These are phyloP conservation scores for Neoboletus magnificus DNA, from an alignment of 768 basidiomycete genomes.

Conservation along the genomic window DNA sequence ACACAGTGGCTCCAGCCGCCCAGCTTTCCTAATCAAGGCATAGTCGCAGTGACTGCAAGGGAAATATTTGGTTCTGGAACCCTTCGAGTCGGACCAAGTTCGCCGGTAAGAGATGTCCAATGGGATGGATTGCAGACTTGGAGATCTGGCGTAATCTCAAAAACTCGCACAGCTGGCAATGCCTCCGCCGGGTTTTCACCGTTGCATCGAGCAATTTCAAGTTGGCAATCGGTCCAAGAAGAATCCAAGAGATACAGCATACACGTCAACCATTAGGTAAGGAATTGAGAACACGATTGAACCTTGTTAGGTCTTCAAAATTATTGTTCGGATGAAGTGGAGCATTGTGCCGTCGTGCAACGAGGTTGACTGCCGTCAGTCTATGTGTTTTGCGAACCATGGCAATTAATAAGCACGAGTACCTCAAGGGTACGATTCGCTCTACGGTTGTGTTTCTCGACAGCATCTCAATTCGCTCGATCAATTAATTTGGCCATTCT, in stretches of 20 bases:
- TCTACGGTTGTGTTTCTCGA: background rate
- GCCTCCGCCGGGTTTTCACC: constrained; percentile 1
- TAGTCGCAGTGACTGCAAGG: background rate
- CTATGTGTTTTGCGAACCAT: background rate
- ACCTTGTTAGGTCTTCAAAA: background rate
- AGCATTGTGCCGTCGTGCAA: constrained; percentile 1
- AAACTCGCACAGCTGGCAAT: background rate
- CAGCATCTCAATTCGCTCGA: background rate
- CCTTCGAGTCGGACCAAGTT: constrained; percentile 3
- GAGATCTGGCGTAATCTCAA: background rate
- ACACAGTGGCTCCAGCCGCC: constrained; percentile 5
- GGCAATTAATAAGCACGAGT: background rate
- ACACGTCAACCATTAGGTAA: constrained; percentile 13
- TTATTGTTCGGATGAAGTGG: background rate
- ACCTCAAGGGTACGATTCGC: background rate
- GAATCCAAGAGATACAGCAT: constrained; percentile 15
- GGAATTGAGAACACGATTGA: background rate
- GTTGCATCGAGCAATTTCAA: constrained; percentile 1
- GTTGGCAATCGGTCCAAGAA: constrained; percentile 3
- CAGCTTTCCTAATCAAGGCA: constrained; percentile 11
- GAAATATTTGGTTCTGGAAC: constrained; percentile 9
- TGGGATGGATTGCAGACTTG: background rate
- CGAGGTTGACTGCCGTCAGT: constrained; percentile 6
- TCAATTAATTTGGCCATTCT: constrained; percentile 1
- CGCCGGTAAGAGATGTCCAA: constrained; percentile 4